Conservation (phyloP, 176 grass and related monocot species). For the Eragrostis curvula region DNA sequence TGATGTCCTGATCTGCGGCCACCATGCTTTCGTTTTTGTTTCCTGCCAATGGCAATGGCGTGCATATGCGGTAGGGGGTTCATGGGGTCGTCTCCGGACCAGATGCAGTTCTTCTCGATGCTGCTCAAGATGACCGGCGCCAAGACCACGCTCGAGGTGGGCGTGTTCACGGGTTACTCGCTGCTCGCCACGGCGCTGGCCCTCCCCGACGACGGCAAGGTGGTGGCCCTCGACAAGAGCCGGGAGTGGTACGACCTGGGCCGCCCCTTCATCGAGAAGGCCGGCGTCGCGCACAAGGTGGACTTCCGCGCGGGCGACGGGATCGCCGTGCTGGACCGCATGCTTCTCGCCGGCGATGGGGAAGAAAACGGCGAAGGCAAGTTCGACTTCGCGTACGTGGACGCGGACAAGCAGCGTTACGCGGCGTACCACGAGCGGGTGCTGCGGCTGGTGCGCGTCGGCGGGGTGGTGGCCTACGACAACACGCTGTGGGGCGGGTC, state of each 20-base stretch:
- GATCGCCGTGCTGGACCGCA: background rate
- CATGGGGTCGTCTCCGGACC: constrained; percentile 59
- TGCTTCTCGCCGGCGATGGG: background rate
- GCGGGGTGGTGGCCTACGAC: constrained; percentile 58
- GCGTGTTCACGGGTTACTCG: constrained; percentile 87
- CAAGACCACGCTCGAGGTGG: constrained; percentile 65
- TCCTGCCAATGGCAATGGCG: too few relatives aligned
- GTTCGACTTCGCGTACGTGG: background rate
- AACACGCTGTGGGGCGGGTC: constrained; percentile 63
- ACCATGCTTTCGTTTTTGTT: too few relatives aligned
- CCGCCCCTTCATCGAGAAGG: constrained; percentile 51
- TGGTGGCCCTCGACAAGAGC: constrained; percentile 56
- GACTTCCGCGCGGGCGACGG: constrained; percentile 53
- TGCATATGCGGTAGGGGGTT: too few relatives aligned
- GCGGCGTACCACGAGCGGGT: constrained; percentile 42
- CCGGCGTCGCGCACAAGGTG: constrained; percentile 61
- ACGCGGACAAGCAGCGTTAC: background rate
- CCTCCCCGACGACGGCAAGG: constrained; percentile 65
- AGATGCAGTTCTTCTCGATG: constrained; percentile 67
- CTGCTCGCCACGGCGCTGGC: constrained; percentile 74
- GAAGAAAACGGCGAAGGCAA: background rate
- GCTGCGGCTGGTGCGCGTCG: constrained; percentile 36
- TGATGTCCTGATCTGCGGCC: too few relatives aligned
- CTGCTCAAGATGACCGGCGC: constrained; percentile 76
- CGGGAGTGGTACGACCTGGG: constrained; percentile 55